Evolutionary conservation across 2,329 filamentous ascomycete species (phyloP).

Genomic region (Sclerotinia nivalis): DNA sequence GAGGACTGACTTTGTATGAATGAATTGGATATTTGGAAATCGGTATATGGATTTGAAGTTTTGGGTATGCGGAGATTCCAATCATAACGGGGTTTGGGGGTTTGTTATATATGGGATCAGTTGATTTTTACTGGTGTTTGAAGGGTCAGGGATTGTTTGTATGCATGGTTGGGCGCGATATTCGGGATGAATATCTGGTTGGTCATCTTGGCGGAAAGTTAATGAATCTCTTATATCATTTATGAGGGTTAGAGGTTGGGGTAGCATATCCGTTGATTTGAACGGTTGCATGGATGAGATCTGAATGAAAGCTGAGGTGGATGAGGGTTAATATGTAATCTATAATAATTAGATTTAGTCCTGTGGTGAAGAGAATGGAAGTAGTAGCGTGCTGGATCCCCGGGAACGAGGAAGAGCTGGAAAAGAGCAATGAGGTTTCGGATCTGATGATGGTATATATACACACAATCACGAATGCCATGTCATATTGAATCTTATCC

Average conservation of each 20-base stretch:
- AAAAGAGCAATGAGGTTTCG: neutral
- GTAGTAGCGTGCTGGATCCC: neutral
- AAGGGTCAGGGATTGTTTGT: neutral
- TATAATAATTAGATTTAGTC: neutral
- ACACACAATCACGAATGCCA: neutral
- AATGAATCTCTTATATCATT: conserved; percentile 19
- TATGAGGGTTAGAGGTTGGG: neutral
- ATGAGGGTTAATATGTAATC: neutral
- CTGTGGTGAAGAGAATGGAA: neutral
- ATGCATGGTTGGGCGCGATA: neutral
- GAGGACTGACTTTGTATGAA: neutral
- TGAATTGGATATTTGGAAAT: neutral
- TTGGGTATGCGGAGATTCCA: neutral
- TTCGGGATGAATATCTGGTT: neutral
- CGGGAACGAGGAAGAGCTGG: neutral
- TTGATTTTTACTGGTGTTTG: neutral
- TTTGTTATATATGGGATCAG: neutral
- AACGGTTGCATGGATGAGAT: neutral
- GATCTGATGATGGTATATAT: neutral
- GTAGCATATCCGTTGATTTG: neutral
- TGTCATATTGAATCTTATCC: neutral
- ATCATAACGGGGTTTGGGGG: neutral
- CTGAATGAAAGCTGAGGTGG: neutral
- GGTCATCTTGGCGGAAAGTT: neutral
- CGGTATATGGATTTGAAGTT: neutral